These are phyloP conservation scores for Lachancea kluyveri DNA, from an alignment of 805 yeast species.

Conservation along the genomic window DNA sequence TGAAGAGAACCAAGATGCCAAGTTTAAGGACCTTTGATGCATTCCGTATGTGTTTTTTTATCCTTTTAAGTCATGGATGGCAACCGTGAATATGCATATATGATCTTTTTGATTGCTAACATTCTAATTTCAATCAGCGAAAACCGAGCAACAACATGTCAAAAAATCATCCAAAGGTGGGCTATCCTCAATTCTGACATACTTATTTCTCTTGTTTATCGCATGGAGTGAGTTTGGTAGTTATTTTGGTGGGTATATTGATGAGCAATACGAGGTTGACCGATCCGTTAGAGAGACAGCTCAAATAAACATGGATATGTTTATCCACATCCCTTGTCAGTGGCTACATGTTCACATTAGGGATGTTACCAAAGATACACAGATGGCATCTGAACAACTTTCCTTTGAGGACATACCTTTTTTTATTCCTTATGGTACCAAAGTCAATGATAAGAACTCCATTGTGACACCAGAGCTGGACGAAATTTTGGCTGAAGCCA, in stretches of 20 bases:
- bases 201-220: conserved; percentile 56
- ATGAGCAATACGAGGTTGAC: conserved; percentile 74
- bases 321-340: conserved; percentile 81
- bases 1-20: no score
- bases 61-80: background rate
- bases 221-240: conserved; percentile 84
- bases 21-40: conserved; percentile 59
- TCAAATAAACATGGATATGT: conserved; percentile 69
- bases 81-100: no score
- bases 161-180: conserved; percentile 78
- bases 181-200: conserved; percentile 57
- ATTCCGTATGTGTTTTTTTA: conserved; percentile 50
- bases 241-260: conserved; percentile 74
- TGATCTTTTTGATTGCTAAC: conserved; percentile 12
- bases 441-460: conserved; percentile 40
- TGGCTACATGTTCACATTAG: conserved; percentile 65
- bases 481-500: conserved; percentile 56
- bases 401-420: conserved; percentile 61
- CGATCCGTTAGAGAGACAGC: conserved; percentile 49
- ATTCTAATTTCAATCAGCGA: conserved; percentile 37
- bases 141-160: conserved; percentile 61
- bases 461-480: conserved; percentile 59
- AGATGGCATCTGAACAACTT: conserved; percentile 70
- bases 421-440: conserved; percentile 45
- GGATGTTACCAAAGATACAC: conserved; percentile 72